Percentiles rank a stretch among this genome's conserved stretches.
Evolutionary conservation across 2,329 filamentous ascomycete genomes (phyloP).

Genomic region (Pleurostoma richardsiae): DNA sequence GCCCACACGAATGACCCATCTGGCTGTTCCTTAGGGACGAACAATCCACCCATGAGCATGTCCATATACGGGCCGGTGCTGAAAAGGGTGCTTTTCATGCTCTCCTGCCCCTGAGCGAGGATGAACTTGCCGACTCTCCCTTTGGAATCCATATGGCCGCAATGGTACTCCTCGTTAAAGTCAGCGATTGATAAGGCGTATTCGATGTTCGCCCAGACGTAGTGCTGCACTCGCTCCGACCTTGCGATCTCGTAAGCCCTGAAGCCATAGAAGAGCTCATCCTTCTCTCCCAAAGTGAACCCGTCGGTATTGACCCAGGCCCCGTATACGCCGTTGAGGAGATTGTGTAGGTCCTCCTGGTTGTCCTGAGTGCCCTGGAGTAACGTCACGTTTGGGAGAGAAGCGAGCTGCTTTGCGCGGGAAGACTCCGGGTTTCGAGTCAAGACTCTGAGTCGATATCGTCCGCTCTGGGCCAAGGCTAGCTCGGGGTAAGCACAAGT

Average conservation of each 20-base stretch:
- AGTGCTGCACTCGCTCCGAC: conserved; percentile 11
- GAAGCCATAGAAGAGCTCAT: conserved; percentile 15
- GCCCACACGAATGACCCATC: conserved; percentile 6
- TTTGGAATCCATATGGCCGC: conserved; percentile 15
- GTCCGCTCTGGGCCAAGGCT: conserved; percentile 15
- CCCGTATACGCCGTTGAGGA: conserved; percentile 11
- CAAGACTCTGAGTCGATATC: conserved; percentile 27
- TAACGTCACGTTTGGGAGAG: conserved; percentile 11
- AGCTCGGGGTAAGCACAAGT: not conserved
- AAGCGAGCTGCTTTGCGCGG: conserved; percentile 12
- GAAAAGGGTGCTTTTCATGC: conserved; percentile 14
- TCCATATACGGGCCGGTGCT: conserved; percentile 16
- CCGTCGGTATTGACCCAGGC: conserved; percentile 16
- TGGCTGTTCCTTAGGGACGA: conserved; percentile 4
- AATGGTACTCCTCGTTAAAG: conserved; percentile 8
- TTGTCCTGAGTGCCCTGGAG: conserved; percentile 6
- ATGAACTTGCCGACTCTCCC: conserved; percentile 13
- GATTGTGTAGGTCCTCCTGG: conserved; percentile 8
- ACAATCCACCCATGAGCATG: conserved; percentile 7
- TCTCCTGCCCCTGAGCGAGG: conserved; percentile 5
- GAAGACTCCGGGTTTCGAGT: conserved; percentile 27
- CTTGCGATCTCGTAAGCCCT: conserved; percentile 15
- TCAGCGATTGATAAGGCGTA: conserved; percentile 7
- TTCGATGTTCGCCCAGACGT: conserved; percentile 11
- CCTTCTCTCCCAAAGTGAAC: conserved; percentile 17